A percentile compares a stretch with the other conserved stretches of the same genome.
Conservation (phyloP, 805 yeast genomes). For the Teunomyces funiuensis region DNA sequence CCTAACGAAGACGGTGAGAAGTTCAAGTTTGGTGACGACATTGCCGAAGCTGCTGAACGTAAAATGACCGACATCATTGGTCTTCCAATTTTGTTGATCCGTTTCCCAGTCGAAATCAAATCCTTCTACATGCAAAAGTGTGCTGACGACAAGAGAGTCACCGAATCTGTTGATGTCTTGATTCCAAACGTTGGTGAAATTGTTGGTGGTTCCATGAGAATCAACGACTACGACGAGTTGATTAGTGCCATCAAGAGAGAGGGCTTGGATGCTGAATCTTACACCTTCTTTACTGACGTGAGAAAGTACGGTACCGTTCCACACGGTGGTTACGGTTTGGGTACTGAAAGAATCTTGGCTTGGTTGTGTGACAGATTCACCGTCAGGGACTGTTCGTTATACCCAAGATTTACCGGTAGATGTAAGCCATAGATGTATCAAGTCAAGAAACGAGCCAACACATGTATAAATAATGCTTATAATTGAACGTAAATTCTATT, state of each 20-base stretch:
- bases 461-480: too few species aligned
- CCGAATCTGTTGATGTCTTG: conserved; percentile 96
- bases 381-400: conserved; percentile 95
- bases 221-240: conserved; percentile 75
- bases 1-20: conserved; percentile 91
- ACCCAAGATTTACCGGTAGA: conserved; percentile 97
- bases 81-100: conserved; percentile 85
- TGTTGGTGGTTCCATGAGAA: conserved; percentile 99
- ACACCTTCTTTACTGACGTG: conserved; percentile 96
- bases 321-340: conserved; percentile 98
- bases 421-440: conserved; percentile 73
- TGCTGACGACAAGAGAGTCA: conserved; percentile 85
- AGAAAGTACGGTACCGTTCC: conserved; percentile 97
- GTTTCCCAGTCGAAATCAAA: conserved; percentile 96
- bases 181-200: conserved; percentile 99
- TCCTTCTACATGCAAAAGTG: conserved; percentile 98
- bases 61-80: conserved; percentile 95
- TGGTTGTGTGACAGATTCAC: conserved; percentile 98
- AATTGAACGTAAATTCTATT: too few species aligned
- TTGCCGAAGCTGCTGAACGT: conserved; percentile 99
- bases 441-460: conserved; percentile 5
- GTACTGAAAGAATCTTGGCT: conserved; percentile 96
- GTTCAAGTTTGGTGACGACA: conserved; percentile 97
- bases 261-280: conserved; percentile 74
- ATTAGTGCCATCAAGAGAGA: conserved; percentile 92